Evolutionary conservation across 805 yeast species (phyloP).

Genomic region (Teunomyces kruisii): DNA sequence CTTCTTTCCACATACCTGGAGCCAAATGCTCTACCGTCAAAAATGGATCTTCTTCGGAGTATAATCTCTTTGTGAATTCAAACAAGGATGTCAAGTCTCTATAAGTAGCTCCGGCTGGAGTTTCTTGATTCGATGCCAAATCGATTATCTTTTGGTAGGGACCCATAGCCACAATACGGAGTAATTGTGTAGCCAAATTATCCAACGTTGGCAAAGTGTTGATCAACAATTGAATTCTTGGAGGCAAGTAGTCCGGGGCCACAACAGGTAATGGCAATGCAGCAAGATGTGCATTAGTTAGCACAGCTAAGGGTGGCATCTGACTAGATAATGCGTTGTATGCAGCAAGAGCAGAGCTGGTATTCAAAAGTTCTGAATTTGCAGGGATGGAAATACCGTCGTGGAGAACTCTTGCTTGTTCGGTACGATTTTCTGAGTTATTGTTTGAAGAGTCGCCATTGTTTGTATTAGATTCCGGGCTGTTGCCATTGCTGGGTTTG

Average conservation of each 20-base stretch:
- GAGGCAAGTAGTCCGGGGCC: slow-evolving; percentile 56
- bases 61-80: slow-evolving; percentile 72
- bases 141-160: slow-evolving; percentile 76
- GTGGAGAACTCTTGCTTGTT: slow-evolving; percentile 8
- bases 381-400: slow-evolving; percentile 32
- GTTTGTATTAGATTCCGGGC: background rate
- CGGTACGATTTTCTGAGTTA: background rate
- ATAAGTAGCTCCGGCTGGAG: slow-evolving; percentile 65
- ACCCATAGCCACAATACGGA: slow-evolving; percentile 68
- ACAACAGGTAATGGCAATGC: slow-evolving; percentile 59
- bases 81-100: slow-evolving; percentile 71
- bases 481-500: background rate
- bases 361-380: slow-evolving; percentile 40
- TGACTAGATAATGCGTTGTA: slow-evolving; percentile 42
- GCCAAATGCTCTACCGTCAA: slow-evolving; percentile 67
- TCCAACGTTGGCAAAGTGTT: slow-evolving; percentile 77
- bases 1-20: slow-evolving; percentile 68
- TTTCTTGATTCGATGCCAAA: slow-evolving; percentile 63
- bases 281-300: slow-evolving; percentile 51
- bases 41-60: slow-evolving; percentile 70
- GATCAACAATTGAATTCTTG: slow-evolving; percentile 62
- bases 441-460: slow-evolving; percentile 2
- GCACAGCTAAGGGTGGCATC: slow-evolving; percentile 32
- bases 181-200: slow-evolving; percentile 76
- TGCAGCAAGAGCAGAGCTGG: slow-evolving; percentile 41